phyloP scores from a whole-genome alignment of 2,329 filamentous ascomycete genomes.

The Trichoderma endophyticum region DNA sequence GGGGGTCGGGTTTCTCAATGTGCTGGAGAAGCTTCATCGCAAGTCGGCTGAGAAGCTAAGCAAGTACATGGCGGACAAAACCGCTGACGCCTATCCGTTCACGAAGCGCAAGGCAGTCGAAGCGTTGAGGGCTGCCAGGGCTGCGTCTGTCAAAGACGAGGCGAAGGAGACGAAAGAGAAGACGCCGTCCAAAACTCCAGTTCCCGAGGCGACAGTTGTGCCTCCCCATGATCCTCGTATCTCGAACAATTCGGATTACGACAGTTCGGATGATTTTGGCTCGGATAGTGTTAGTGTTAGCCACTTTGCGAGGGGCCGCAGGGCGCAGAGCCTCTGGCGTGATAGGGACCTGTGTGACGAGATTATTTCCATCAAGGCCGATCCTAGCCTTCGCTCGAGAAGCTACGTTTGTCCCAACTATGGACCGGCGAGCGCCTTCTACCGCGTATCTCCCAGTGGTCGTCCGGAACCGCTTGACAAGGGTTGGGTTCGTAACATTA shows the following conservation, averaged over 20 bases:
- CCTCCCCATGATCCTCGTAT: not conserved
- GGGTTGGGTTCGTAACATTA: not conserved
- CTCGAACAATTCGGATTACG: not conserved
- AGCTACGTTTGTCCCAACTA: not conserved
- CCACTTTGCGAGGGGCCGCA: not conserved
- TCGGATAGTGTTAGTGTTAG: not conserved
- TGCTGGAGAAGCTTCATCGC: conserved; percentile 37
- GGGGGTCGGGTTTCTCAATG: conserved; percentile 29
- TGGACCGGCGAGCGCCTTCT: not conserved
- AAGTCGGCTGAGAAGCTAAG: conserved; percentile 37
- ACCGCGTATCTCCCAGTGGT: not conserved
- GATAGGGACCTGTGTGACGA: not conserved
- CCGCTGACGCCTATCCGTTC: conserved; percentile 14
- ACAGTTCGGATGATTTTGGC: not conserved
- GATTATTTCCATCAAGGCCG: not conserved
- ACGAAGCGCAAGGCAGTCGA: not conserved
- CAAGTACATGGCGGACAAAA: conserved; percentile 29
- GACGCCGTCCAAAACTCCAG: not conserved
- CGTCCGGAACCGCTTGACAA: not conserved
- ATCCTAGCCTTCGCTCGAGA: not conserved
- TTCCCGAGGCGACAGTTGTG: not conserved
- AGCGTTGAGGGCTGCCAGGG: not conserved
- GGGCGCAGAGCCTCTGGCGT: not conserved
- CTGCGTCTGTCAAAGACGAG: not conserved
- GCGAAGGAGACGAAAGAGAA: not conserved